Base-by-base conservation (phyloP, 805 yeast species). In the Schizosaccharomyces octosporus region DNA sequence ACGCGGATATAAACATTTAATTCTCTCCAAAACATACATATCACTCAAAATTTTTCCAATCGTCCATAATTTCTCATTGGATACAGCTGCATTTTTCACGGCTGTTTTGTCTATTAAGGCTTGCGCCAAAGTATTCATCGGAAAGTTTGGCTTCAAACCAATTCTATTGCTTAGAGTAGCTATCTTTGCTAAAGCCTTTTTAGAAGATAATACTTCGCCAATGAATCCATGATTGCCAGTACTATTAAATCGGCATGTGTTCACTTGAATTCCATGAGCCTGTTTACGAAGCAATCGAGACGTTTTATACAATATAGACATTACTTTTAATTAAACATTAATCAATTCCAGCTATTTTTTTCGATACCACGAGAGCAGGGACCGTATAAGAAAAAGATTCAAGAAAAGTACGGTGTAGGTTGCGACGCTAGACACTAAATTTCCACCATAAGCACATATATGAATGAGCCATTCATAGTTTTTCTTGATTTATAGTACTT, bases 1-100 rank as follows among this genome's bases (percentile, higher is more conserved):
- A 70, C 99, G 80, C 61, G 99, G 99, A 70, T 88, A 88, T 65
- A 79, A 81, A 60, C 82, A 72, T 66, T 87, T 73, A 63, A 90
- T 74, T 66, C 84, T 74, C 70, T 87, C 95, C 24, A 85, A 77
- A 3, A 82, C 84, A 67, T 86, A 84, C 19, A 51, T 17, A 51
- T 51, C 57, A 24, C 57, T 11, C n/a, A 51, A 29, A 21, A 51
- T 29, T 51, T 29, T 21, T 29, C 57, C 57, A 5, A 51, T 15
- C 11, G 57, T 17, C 57, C 57, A 51, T 6, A 51, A 29, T n/a
- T 24, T 24, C 27, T 21, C 31, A n/a, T 51, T 51, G 32, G 57
- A 24, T 24, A 19, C 2, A 9, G 31, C 6, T 21, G 36, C 19
- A 29, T 51, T 21, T 24, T 21, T 13, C n/a, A 29, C 36, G 3